phyloP scores from a whole-genome alignment of 805 yeast genomes.

The Candida easanensis region DNA sequence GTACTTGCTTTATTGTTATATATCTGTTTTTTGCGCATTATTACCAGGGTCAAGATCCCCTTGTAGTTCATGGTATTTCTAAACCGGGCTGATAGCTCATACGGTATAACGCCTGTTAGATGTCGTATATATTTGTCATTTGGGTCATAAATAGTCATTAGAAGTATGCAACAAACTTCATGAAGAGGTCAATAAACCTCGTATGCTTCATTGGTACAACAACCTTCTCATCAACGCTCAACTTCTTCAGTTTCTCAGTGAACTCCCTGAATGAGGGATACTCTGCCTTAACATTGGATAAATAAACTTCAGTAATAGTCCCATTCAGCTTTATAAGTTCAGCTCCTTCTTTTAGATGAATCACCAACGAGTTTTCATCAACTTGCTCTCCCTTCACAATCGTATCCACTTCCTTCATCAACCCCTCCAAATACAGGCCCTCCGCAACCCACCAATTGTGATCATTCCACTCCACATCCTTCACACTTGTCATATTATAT shows the following conservation, averaged over 20 bases:
- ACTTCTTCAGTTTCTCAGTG: background rate
- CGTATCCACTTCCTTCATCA: constrained; percentile 2
- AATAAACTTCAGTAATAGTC: background rate
- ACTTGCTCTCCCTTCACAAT: background rate
- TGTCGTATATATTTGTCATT: no score
- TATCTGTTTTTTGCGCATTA: no score
- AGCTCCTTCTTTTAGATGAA: background rate
- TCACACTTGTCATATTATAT: constrained; percentile 8
- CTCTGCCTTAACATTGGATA: background rate
- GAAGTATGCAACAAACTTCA: background rate
- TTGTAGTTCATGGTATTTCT: no score
- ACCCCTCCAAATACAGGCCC: constrained; percentile 9
- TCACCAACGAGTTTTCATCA: background rate
- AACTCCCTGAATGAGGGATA: background rate
- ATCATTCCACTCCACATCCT: constrained; percentile 15
- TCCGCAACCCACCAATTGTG: constrained; percentile 11
- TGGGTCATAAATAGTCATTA: background rate
- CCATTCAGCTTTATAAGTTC: background rate
- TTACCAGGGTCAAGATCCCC: no score
- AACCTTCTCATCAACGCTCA: background rate
- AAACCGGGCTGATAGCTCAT: no score
- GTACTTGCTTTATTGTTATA: no score
- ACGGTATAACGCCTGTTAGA: no score
- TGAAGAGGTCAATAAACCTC: background rate
- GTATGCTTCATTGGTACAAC: background rate